Evolutionary conservation across 2,329 filamentous ascomycete genomes (phyloP), one percentile per base, ranked within the genome.

Genomic region (Talaromyces islandicus): DNA sequence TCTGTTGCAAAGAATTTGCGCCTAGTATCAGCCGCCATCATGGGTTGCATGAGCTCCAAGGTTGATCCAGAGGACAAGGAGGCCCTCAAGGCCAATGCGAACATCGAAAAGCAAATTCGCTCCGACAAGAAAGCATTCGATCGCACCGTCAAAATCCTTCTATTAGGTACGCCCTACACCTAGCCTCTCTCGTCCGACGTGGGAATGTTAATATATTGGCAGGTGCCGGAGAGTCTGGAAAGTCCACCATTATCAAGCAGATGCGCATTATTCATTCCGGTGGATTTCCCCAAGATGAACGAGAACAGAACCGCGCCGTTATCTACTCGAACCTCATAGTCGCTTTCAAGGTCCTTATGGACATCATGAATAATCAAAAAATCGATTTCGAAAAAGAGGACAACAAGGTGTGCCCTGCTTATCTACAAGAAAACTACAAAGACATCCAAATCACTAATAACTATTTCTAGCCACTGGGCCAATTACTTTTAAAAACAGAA

Each of bases 201-300:
- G 29, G 17, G 30, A 19, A 21, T 57, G 12, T 32, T 57, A 24
- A 54, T 30, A 46, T 27, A 29, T 10, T 14, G 35, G 21, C 35
- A 97, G 92, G 93, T 75, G 93, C 93, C 69, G 93, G 93, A 72
- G 93, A 97, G 78, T 94, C 89, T 61, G 91, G 93, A 66, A 97
- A 97, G 78, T 97, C 93, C 9, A 97, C 93, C 1, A 92, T 97
- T 62, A 85, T 97, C 66, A 97, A 97, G 80, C 93, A 97, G 81
- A 97, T 99, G 94, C 93, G 93, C 75, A 87, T 99, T 76, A 97
- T 99, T 68, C 94, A 97, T 75, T 87, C 91, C 14, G 88, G 92
- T 75, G 93, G 94, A 56, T 97, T 97, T 79, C 91, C 87, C 70
- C 89, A 90, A 69, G 87, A 85, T 65, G 94, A 97, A 75, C 90